phyloP scores from a whole-genome alignment of 2,329 filamentous ascomycete genomes.

The Aureobasidium leucospermi region DNA sequence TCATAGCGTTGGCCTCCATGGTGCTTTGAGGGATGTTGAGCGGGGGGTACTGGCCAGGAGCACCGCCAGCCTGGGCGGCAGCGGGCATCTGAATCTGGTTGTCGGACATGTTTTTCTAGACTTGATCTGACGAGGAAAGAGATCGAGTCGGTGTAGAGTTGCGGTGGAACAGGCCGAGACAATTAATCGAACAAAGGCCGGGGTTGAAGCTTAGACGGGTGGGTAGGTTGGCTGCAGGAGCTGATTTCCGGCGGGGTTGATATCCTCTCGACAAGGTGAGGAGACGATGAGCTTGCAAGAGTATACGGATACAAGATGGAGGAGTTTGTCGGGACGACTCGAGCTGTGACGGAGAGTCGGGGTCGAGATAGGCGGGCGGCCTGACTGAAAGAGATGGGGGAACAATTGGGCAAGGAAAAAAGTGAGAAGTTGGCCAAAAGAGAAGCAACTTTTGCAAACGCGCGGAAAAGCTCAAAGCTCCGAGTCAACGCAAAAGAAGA shows the following conservation, averaged over 20 bases:
- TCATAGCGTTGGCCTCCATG: constrained; percentile 86
- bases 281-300: not conserved
- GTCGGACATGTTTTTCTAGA: constrained; percentile 60
- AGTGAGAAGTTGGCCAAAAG: constrained; percentile 9
- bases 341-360: not conserved
- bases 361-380: not conserved
- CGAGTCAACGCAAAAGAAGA: not conserved
- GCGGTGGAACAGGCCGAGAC: constrained; percentile 9
- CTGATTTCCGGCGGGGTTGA: not conserved
- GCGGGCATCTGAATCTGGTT: constrained; percentile 61
- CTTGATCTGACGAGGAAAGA: not conserved
- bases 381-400: constrained; percentile 27
- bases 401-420: constrained; percentile 25
- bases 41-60: constrained; percentile 71
- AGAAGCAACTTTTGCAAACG: not conserved
- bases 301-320: not conserved
- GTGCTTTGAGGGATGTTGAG: constrained; percentile 89
- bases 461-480: not conserved
- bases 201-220: constrained; percentile 6
- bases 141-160: not conserved
- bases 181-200: constrained; percentile 9
- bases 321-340: not conserved
- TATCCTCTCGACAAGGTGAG: not conserved
- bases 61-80: constrained; percentile 59
- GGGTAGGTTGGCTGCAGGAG: not conserved